Conservation (phyloP, 208 protist species). For the Wallacemonas rigidus region DNA sequence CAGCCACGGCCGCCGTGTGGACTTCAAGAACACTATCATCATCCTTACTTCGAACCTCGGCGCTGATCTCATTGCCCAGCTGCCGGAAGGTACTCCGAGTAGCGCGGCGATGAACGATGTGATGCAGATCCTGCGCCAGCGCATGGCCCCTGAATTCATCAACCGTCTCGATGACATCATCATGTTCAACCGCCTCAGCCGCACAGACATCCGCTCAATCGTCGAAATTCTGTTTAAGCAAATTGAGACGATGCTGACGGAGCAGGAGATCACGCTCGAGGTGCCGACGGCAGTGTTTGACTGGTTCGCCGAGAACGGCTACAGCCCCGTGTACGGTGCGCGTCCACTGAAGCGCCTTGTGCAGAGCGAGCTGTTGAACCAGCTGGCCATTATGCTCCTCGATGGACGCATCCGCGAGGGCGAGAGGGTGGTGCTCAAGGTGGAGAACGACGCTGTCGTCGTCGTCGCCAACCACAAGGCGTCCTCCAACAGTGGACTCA, state of each 20-base stretch:
- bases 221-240: constrained; percentile 89
- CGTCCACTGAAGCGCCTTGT: constrained; percentile 94
- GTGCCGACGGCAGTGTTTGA: constrained; percentile 70
- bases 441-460: constrained; percentile 44
- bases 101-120: constrained; percentile 71
- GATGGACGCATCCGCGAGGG: constrained; percentile 79
- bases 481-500: constrained; percentile 27
- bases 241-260: constrained; percentile 72
- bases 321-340: constrained; percentile 95
- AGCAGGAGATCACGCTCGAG: constrained; percentile 87
- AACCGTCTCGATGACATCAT: constrained; percentile 99
- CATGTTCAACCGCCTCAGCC: constrained; percentile 94
- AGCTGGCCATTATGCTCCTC: constrained; percentile 89
- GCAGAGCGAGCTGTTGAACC: constrained; percentile 92
- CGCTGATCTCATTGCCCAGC: constrained; percentile 77
- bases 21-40: constrained; percentile 98
- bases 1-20: constrained; percentile 94
- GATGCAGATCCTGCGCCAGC: constrained; percentile 83
- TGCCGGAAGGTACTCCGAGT: constrained; percentile 62
- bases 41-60: constrained; percentile 98
- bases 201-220: constrained; percentile 86
- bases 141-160: constrained; percentile 98
- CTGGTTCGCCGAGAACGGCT: constrained; percentile 81
- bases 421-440: constrained; percentile 54
- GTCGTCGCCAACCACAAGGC: constrained; percentile 73